Evolutionary conservation across 2,329 filamentous ascomycete species (phyloP), one percentile per base, ranked within the genome.

Genomic region (Macrophomina pseudophaseolina): DNA sequence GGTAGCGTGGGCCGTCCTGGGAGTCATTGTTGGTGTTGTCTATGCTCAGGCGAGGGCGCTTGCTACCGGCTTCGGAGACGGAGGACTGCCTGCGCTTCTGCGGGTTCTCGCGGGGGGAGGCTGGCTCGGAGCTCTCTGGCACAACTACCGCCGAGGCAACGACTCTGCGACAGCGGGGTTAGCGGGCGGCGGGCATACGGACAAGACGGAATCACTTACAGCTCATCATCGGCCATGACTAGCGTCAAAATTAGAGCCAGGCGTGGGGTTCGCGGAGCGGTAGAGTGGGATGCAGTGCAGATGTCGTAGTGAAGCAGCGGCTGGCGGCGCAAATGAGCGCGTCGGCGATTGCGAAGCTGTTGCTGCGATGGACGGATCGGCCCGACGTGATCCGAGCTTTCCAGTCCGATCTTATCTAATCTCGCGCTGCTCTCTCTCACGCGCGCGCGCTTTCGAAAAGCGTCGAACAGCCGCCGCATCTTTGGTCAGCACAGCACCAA

Each of bases 51-150:
- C 85, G 82, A 53, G 81, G 81, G 65, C 87, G 82, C 76, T 89
- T 89, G 66, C 75, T 71, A 52, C 79, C 77, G n/a, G 81, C 78
- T 44, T 86, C 82, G 2, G 82, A 79, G 12, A 78, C 71, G 8
- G 84, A 85, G n/a, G 85, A 87, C 71, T 85, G 82, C 69, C 85
- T 80, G 70, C 87, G 81, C 72, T 87, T 87, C 30, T 76, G 72
- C 63, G 67, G 73, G 72, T 68, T 69, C 74, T 74, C 60, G 75
- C 33, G 67, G 51, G 77, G 65, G 16, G 71, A 72, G 48, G 64
- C 72, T 69, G 68, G 78, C 71, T 11, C 63, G 46, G 68, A 59
- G 46, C 48, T 68, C 40, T 85, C 84, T 40, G 85, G 85, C 18
- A 87, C 71, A 44, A 85, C 80, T 66, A 87, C 85, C 63, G 83